Conservation (phyloP, 2,329 filamentous ascomycete species). For the Chaetomium globosum region DNA sequence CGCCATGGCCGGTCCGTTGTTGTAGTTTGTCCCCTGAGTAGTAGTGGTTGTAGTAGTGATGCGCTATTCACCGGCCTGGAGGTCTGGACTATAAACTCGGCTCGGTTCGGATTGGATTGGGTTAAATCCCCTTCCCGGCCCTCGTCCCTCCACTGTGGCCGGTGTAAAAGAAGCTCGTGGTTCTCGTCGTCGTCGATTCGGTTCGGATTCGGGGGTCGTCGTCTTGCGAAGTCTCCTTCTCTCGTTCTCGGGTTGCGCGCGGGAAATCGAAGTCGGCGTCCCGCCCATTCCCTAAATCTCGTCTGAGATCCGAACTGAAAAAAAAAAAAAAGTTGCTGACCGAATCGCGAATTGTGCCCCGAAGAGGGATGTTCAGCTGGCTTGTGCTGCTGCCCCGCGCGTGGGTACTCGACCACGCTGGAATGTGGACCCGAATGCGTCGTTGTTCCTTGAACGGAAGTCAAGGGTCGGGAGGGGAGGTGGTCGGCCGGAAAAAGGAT, state of each 20-base stretch:
- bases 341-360: constrained; percentile 7
- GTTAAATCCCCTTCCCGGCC: constrained; percentile 39
- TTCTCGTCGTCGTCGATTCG: not conserved
- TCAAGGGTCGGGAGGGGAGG: not conserved
- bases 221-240: not conserved
- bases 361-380: constrained; percentile 23
- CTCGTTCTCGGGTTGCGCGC: not conserved
- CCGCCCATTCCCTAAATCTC: constrained; percentile 25
- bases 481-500: constrained; percentile 14
- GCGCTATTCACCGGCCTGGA: constrained; percentile 14
- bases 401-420: constrained; percentile 20
- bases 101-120: constrained; percentile 30
- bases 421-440: constrained; percentile 22
- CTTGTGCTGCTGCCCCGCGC: constrained; percentile 23
- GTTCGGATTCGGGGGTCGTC: not conserved
- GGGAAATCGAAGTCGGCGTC: constrained; percentile 8
- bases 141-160: not conserved
- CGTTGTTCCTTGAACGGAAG: constrained; percentile 6
- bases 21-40: constrained; percentile 17
- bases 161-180: not conserved
- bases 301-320: not conserved
- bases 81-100: not conserved
- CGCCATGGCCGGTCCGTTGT: constrained; percentile 16
- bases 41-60: not conserved
- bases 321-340: constrained; percentile 12